Evolutionary conservation across 1,284 basidiomycete species (phyloP), one percentile per base, ranked within the genome.

Genomic region (Leccinum brunneo-olivaceum): DNA sequence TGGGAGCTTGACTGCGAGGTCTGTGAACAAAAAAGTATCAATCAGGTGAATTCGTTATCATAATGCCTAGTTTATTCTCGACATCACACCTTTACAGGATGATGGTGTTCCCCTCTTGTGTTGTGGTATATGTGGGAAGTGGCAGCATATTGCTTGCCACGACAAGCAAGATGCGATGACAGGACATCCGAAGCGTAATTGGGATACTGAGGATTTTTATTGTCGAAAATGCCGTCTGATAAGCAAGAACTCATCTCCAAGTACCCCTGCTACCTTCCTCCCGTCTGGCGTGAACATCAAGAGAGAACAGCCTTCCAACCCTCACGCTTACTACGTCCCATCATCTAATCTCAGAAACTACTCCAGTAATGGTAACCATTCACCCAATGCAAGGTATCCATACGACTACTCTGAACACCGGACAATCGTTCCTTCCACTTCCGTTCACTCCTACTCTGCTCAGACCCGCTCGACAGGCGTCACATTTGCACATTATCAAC

Each of bases 1-100:
- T 93, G 90, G 90, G 78, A 85, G 44, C 68, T 93, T 34, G 81
- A 85, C 55, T 93, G 90, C 60, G 90, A 93, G 56, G 71, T 93
- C 16, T 93, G 90, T 59, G 73, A 73, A 40, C 72, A 73, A 43
- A 71, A 69, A 25, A 86, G 86, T 8, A 65, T 78, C 44, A 91
- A 90, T 58, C 60, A 79, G 50, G 87, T 87, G 50, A 48, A 76
- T 40, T 39, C 19, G 20, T 28, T 56, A 43, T 35, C 29, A 2
- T 32, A 37, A 37, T 18, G 14, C 4, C 34, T n/a, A 25, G 20
- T 30, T 34, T 28, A 50, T 27, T 34, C 25, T 42, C 23, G 14
- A 39, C 34, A 39, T 46, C 51, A 42, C 15, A 18, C 32, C 27
- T 43, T 43, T 21, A 16, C 27, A 90, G 84, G 85, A 90, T 50